Conservation (phyloP, 164 flowering plant species). For the Annona squamosa region DNA sequence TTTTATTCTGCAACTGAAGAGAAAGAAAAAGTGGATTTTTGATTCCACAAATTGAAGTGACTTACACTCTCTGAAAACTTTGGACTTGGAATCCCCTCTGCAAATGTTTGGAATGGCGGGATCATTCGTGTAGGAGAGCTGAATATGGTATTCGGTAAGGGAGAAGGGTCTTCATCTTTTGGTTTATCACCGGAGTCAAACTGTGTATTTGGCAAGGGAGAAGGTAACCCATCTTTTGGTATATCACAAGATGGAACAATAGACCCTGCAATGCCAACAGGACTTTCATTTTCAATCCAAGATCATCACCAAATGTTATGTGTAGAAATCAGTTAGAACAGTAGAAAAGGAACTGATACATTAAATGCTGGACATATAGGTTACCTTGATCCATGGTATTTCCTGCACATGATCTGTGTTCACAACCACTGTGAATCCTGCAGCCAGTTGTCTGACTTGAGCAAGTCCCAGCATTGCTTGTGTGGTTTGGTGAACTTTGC, state of each 20-base stretch:
- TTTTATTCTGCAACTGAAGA: background rate
- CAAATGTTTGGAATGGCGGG: conserved; percentile 50
- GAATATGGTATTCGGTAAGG: conserved; percentile 37
- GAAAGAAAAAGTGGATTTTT: background rate
- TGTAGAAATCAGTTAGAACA: background rate
- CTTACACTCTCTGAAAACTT: conserved; percentile 93
- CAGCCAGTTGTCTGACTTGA: conserved; percentile 13
- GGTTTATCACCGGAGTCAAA: conserved; percentile 10
- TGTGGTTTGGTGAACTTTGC: conserved; percentile 32
- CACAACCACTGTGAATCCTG: conserved; percentile 13
- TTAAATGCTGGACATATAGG: background rate
- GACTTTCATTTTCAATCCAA: background rate
- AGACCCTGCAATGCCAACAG: conserved; percentile 24
- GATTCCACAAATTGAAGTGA: background rate
- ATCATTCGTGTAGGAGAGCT: conserved; percentile 66
- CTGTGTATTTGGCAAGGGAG: conserved; percentile 21
- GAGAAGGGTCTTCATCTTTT: conserved; percentile 26
- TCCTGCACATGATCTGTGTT: conserved; percentile 10
- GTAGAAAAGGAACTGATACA: background rate
- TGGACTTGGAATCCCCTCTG: conserved; percentile 86
- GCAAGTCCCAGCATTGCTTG: conserved; percentile 19
- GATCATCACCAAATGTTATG: background rate
- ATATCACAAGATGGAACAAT: conserved; percentile 25
- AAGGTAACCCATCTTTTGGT: conserved; percentile 22
- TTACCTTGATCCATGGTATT: conserved; percentile 29